These are phyloP conservation scores for Naganishia friedmannii DNA, from an alignment of 768 basidiomycete species.

Conservation along the genomic window DNA sequence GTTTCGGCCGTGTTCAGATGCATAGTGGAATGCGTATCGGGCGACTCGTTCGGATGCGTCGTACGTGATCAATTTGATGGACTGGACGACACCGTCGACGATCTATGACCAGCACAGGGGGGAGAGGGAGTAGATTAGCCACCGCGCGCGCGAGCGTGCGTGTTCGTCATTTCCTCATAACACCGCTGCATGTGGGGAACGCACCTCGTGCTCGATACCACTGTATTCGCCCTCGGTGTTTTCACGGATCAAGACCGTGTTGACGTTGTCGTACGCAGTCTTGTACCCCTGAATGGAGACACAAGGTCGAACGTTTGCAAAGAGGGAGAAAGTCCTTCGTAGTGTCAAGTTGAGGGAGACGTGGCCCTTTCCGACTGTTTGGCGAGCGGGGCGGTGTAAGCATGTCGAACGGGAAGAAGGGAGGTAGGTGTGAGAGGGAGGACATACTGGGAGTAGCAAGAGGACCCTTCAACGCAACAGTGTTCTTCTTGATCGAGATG, in stretches of 20 bases:
- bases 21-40: conserved; percentile 96
- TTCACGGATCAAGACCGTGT: conserved; percentile 96
- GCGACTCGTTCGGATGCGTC: conserved; percentile 98
- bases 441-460: conserved; percentile 91
- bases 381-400: too few species aligned
- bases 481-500: conserved; percentile 88
- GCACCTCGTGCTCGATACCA: conserved; percentile 96
- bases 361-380: conserved; percentile 91
- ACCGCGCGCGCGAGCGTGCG: too few species aligned
- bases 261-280: conserved; percentile 96
- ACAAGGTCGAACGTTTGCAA: conserved; percentile 97
- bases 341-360: conserved; percentile 96
- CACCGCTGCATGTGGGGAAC: conserved; percentile 17
- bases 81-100: conserved; percentile 96
- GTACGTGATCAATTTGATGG: conserved; percentile 99
- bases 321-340: conserved; percentile 94
- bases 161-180: too few species aligned
- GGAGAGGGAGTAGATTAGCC: conserved; percentile 26
- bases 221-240: conserved; percentile 99
- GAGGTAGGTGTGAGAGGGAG: background rate
- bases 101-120: conserved; percentile 58
- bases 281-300: conserved; percentile 93
- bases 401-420: too few species aligned
- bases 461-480: conserved; percentile 96
- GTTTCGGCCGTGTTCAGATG: conserved; percentile 77